Evolutionary conservation across 495 filamentous ascomycete genomes (phyloP).

Genomic region (Lasiosphaeris hirsuta): DNA sequence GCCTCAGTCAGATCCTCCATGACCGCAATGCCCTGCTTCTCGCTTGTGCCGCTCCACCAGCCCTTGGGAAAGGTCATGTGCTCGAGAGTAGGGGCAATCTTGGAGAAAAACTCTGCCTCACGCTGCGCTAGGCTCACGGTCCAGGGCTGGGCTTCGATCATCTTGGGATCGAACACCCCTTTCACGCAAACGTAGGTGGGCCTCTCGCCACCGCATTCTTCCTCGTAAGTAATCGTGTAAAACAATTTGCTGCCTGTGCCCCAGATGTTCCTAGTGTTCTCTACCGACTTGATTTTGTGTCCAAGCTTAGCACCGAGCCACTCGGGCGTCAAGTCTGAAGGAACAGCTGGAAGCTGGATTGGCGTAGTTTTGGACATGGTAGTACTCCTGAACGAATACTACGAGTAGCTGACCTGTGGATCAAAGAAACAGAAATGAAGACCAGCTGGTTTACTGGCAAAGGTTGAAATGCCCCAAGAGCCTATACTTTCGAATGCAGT

Average conservation of each 20-base stretch:
- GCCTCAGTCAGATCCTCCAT: conserved; percentile 31
- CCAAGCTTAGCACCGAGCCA: conserved; percentile 30
- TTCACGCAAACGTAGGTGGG: conserved; percentile 33
- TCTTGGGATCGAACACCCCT: conserved; percentile 33
- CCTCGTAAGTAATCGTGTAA: conserved; percentile 27
- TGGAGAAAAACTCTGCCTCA: conserved; percentile 35
- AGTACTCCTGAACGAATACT: too few species aligned
- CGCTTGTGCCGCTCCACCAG: conserved; percentile 31
- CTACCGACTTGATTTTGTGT: conserved; percentile 27
- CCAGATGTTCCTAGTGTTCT: conserved; percentile 22
- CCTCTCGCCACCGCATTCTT: conserved; percentile 15
- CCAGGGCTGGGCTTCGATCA: conserved; percentile 30
- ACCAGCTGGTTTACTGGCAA: too few species aligned
- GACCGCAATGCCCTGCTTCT: conserved; percentile 31
- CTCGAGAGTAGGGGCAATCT: conserved; percentile 27
- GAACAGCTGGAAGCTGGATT: conserved; percentile 16
- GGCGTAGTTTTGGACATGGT: too few species aligned
- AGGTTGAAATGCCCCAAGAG: too few species aligned
- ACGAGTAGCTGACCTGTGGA: too few species aligned
- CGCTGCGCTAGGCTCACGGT: conserved; percentile 33
- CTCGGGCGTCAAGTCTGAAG: conserved; percentile 24
- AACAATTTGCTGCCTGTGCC: conserved; percentile 35
- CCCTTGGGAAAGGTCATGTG: conserved; percentile 31
- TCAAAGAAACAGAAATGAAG: too few species aligned
- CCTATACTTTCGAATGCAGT: too few species aligned